These are phyloP conservation scores for Sclerotinia glacialis DNA, from an alignment of 2,329 filamentous ascomycete species.

Conservation along the genomic window DNA sequence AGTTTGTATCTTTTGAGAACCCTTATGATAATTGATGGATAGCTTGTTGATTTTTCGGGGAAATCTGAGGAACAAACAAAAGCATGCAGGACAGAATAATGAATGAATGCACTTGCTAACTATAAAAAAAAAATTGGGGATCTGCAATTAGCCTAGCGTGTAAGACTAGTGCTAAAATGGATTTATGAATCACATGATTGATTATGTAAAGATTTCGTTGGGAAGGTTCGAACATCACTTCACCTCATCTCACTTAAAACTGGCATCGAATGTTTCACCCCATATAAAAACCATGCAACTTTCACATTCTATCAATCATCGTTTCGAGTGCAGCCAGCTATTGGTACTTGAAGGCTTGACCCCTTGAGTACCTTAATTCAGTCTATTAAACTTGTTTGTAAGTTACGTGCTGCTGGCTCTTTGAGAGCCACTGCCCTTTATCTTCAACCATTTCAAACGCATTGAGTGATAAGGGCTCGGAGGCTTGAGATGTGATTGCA, in stretches of 20 bases:
- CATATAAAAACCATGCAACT: no score
- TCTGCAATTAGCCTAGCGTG: not conserved
- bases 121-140: conserved; percentile 9
- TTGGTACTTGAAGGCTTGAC: no score
- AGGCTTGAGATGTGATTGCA: no score
- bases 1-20: conserved; percentile 16
- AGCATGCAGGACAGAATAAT: conserved; percentile 6
- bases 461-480: no score
- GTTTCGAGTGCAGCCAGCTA: no score
- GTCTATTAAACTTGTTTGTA: no score
- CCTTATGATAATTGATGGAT: conserved; percentile 2
- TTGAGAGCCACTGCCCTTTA: no score
- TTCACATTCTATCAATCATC: no score
- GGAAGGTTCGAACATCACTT: conserved; percentile 1
- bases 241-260: not conserved
- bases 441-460: no score
- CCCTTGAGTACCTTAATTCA: not conserved
- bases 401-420: no score
- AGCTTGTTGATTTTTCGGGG: not conserved
- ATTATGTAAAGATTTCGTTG: not conserved
- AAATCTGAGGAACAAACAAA: conserved; percentile 3
- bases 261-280: not conserved
- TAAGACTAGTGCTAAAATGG: not conserved
- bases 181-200: not conserved
- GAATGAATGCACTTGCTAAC: conserved; percentile 6